Percentiles rank a stretch among this genome's conserved stretches.
These are phyloP conservation scores for Tulasnella sp. DNA, from an alignment of 768 basidiomycete species.

Conservation along the genomic window DNA sequence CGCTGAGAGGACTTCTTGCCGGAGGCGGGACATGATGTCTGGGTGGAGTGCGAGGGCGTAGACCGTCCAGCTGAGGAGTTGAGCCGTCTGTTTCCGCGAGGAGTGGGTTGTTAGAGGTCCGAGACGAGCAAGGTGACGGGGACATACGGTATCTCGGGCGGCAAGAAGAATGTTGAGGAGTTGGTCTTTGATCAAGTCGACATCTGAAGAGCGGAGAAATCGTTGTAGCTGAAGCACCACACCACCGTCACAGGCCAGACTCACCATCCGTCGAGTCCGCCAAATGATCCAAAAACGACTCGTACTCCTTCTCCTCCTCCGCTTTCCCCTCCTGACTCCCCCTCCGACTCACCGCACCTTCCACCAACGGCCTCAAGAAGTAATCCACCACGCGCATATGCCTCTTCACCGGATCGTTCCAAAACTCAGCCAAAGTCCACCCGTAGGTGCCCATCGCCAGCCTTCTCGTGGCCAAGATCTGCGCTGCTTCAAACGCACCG, in stretches of 20 bases:
- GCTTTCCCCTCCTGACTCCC: neutral
- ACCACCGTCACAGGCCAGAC: neutral
- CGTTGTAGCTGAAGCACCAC: too few relatives aligned
- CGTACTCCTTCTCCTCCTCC: neutral
- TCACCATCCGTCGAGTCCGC: neutral
- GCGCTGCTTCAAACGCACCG: conserved; percentile 12
- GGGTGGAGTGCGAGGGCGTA: conserved; percentile 14
- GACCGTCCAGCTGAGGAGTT: conserved; percentile 7
- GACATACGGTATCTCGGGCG: conserved; percentile 13
- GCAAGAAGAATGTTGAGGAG: conserved; percentile 16
- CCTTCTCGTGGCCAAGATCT: neutral
- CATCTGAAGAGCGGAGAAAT: neutral
- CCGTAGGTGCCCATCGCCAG: neutral
- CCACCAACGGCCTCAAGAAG: conserved; percentile 6
- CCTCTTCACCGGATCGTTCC: neutral
- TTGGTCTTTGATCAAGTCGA: conserved; percentile 2
- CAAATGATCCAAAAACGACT: conserved; percentile 14
- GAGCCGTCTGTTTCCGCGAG: neutral
- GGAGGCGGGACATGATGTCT: conserved; percentile 10
- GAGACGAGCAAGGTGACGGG: neutral
- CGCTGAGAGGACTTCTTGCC: conserved; percentile 19
- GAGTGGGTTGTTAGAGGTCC: neutral
- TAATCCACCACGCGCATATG: neutral
- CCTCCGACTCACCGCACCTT: conserved; percentile 5
- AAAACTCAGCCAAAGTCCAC: conserved; percentile 9